A percentile compares a stretch with the other conserved stretches of the same genome.
Conservation (phyloP, 805 yeast genomes). For the Blastobotrys americana region DNA sequence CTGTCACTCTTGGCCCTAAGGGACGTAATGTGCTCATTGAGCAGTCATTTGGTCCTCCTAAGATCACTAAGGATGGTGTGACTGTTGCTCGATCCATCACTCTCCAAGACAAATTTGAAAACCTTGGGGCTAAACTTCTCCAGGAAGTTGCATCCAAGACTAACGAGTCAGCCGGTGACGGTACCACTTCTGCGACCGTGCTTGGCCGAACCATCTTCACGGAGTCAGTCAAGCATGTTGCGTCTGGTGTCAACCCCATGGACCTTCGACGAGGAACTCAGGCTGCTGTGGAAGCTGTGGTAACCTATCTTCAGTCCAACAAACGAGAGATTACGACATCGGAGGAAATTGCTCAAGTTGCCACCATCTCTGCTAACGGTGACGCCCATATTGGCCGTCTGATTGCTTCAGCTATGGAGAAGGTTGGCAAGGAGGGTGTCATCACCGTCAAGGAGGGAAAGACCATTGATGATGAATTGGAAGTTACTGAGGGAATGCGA, state of each 20-base stretch:
- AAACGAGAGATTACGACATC: slow-evolving; percentile 90
- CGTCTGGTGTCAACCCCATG: slow-evolving; percentile 99
- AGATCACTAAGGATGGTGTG: slow-evolving; percentile 98
- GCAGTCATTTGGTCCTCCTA: slow-evolving; percentile 94
- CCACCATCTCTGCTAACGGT: slow-evolving; percentile 96
- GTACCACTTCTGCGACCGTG: slow-evolving; percentile 96
- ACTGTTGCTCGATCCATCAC: slow-evolving; percentile 86
- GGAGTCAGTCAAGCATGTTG: slow-evolving; percentile 92
- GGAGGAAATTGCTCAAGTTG: slow-evolving; percentile 95
- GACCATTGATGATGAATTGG: slow-evolving; percentile 92
- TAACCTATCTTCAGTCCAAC: slow-evolving; percentile 71
- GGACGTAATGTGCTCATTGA: slow-evolving; percentile 96
- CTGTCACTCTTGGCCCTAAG: slow-evolving; percentile 95
- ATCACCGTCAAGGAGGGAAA: slow-evolving; percentile 96
- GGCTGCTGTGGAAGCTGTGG: slow-evolving; percentile 92
- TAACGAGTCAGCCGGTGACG: slow-evolving; percentile 97
- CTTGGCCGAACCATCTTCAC: slow-evolving; percentile 92
- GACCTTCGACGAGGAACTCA: slow-evolving; percentile 96
- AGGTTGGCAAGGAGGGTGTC: slow-evolving; percentile 98
- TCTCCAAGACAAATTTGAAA: slow-evolving; percentile 85
- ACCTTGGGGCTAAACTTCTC: slow-evolving; percentile 88
- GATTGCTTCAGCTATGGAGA: slow-evolving; percentile 94
- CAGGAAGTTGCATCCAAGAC: slow-evolving; percentile 98
- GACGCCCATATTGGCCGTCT: slow-evolving; percentile 86
- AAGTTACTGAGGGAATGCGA: slow-evolving; percentile 97